Evolutionary conservation across 257 asterid species (phyloP), one percentile per base, ranked within the genome.

Genomic region (Orobanche coerulescens): DNA sequence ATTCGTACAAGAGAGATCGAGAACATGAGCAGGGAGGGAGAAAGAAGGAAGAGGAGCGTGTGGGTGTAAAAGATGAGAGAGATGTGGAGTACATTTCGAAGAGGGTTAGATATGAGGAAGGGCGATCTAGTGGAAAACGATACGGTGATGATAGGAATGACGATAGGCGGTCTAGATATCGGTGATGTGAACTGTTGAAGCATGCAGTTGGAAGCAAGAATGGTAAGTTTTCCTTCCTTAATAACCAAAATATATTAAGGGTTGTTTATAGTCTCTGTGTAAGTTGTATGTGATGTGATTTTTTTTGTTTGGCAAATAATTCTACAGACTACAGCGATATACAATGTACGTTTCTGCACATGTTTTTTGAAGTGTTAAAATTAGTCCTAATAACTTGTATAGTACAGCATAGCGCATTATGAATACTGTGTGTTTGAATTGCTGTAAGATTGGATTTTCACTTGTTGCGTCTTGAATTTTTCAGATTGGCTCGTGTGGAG

Each of bases 101-200:
- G 88, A 85, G 84, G 69, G 65, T 65, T 46, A 78, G 82, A 54
- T 65, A 79, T 61, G 92, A 84, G 33, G 94, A 83, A 60, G 79
- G 34, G 5, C 80, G 63, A 14, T 78, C 84, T 57, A 67, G 78
- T 64, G 80, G 82, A 25, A 74, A 82, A 62, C 81, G 77, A 67
- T 63, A 65, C 23, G 78, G 76, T 51, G 84, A 75, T 67, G 95
- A 74, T 47, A 75, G 78, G 70, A 58, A 71, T 53, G 90, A 77
- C n/a, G 90, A 80, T 26, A 73, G 81, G 72, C 72, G 74, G 39
- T 62, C 88, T 10, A 68, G 84, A 58, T 80, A 59, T 37, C 72
- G 78, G 65, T 59, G 61, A 23, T 65, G 25, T n/a, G 66, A 24
- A 16, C 14, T 42, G 28, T 36, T 51, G 64, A 31, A 5, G 10